phyloP scores from a whole-genome alignment of 2,329 filamentous ascomycete genomes.

The Pestalotiopsis sp. region DNA sequence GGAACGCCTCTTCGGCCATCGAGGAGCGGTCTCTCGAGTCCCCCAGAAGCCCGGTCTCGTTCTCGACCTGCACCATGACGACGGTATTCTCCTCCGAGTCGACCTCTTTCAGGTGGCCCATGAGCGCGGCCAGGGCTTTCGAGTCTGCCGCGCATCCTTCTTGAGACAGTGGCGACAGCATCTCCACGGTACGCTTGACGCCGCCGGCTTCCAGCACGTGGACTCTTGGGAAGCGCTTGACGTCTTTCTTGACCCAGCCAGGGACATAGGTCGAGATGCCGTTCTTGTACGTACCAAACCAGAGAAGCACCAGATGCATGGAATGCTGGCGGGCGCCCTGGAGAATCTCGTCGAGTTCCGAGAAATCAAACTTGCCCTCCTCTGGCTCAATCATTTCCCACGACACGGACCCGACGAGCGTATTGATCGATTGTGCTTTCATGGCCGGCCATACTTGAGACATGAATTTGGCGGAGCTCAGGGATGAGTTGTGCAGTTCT shows the following conservation, averaged over 20 bases:
- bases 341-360: constrained; percentile 36
- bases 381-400: constrained; percentile 40
- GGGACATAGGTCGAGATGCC: constrained; percentile 39
- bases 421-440: constrained; percentile 37
- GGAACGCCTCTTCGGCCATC: constrained; percentile 29
- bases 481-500: constrained; percentile 27
- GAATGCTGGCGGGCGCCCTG: constrained; percentile 26
- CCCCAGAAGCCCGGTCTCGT: constrained; percentile 45
- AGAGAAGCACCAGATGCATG: constrained; percentile 39
- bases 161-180: constrained; percentile 33
- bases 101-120: constrained; percentile 33
- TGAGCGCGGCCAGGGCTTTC: constrained; percentile 33
- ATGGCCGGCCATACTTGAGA: constrained; percentile 26
- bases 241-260: constrained; percentile 36
- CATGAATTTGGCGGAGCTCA: constrained; percentile 24
- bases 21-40: constrained; percentile 43
- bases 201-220: constrained; percentile 33
- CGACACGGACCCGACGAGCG: constrained; percentile 36
- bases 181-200: constrained; percentile 33
- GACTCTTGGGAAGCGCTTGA: constrained; percentile 37
- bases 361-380: constrained; percentile 37
- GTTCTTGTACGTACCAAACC: constrained; percentile 43
- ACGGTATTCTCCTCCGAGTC: constrained; percentile 44
- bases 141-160: constrained; percentile 34
- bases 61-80: constrained; percentile 51